These are phyloP conservation scores for Magnusiomyces ingens DNA, from an alignment of 1,139 yeast species.

Conservation along the genomic window DNA sequence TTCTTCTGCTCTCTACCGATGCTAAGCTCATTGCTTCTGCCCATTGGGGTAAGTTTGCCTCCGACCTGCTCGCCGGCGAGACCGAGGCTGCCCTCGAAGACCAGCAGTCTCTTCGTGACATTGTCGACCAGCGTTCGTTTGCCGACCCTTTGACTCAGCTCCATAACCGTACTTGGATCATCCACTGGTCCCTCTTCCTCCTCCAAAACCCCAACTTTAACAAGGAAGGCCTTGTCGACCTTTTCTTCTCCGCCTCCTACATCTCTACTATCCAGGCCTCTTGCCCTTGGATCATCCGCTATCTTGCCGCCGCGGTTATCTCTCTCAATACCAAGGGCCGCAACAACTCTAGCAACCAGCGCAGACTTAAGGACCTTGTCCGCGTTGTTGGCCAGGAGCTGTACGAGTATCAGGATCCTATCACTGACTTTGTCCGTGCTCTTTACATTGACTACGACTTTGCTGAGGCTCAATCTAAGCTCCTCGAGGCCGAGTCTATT, in stretches of 20 bases:
- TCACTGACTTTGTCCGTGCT: conserved; percentile 48
- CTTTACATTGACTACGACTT: conserved; percentile 52
- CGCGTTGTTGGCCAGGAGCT: conserved; percentile 51
- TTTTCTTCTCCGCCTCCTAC: conserved; percentile 51
- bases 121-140: conserved; percentile 47
- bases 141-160: conserved; percentile 50
- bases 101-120: conserved; percentile 46
- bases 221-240: conserved; percentile 45
- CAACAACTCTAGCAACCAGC: conserved; percentile 37
- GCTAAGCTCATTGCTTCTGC: conserved; percentile 45
- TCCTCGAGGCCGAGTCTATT: conserved; percentile 42
- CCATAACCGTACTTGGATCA: conserved; percentile 56
- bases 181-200: conserved; percentile 60
- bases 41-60: conserved; percentile 59
- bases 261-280: conserved; percentile 59
- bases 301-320: conserved; percentile 52
- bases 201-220: conserved; percentile 46
- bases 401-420: conserved; percentile 56
- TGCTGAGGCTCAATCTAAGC: conserved; percentile 43
- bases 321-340: conserved; percentile 34
- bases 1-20: conserved; percentile 48
- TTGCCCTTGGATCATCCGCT: conserved; percentile 60
- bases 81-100: conserved; percentile 49
- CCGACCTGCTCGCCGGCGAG: conserved; percentile 47
- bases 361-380: conserved; percentile 49